Conservation (phyloP, 352 stramenopile species). For the Pythium scleroteichum region DNA sequence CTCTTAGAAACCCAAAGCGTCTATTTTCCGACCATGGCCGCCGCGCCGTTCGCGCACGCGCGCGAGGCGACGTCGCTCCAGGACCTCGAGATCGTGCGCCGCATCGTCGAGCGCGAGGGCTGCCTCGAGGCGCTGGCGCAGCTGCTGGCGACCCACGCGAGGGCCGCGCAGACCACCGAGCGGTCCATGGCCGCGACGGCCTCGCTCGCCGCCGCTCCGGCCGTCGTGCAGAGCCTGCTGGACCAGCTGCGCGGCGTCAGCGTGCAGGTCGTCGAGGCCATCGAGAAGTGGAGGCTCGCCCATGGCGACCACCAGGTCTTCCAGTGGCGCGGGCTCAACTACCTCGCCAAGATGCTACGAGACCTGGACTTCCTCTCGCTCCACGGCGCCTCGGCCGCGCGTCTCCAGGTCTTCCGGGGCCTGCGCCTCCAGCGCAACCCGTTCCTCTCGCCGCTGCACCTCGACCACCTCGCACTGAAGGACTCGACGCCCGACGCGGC, state of each 20-base stretch:
- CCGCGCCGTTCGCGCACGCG: slow-evolving; percentile 24
- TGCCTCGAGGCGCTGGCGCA: slow-evolving; percentile 76
- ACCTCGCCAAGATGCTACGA: slow-evolving; percentile 75
- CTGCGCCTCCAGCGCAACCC: slow-evolving; percentile 67
- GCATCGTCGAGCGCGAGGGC: slow-evolving; percentile 80
- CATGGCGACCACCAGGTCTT: slow-evolving; percentile 42
- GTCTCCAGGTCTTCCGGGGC: slow-evolving; percentile 42
- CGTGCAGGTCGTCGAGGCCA: slow-evolving; percentile 70
- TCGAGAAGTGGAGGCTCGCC: slow-evolving; percentile 48
- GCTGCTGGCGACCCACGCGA: slow-evolving; percentile 41
- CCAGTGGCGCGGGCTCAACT: slow-evolving; percentile 75
- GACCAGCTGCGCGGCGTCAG: slow-evolving; percentile 63
- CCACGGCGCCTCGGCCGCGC: slow-evolving; percentile 25
- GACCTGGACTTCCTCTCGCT: slow-evolving; percentile 63
- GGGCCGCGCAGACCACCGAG: slow-evolving; percentile 18
- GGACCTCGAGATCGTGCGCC: slow-evolving; percentile 68
- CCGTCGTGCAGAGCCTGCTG: slow-evolving; percentile 66
- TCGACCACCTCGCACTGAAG: slow-evolving; percentile 54
- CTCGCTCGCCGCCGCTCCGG: slow-evolving; percentile 40
- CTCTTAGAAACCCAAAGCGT: no score
- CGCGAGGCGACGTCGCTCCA: slow-evolving; percentile 34
- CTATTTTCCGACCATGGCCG: slow-evolving; percentile 4
- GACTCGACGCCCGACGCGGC: slow-evolving; percentile 30
- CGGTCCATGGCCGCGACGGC: slow-evolving; percentile 15
- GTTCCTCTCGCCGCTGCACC: slow-evolving; percentile 54